Conservation (phyloP, 495 filamentous ascomycete species). For the Daldinia caldariorum region DNA sequence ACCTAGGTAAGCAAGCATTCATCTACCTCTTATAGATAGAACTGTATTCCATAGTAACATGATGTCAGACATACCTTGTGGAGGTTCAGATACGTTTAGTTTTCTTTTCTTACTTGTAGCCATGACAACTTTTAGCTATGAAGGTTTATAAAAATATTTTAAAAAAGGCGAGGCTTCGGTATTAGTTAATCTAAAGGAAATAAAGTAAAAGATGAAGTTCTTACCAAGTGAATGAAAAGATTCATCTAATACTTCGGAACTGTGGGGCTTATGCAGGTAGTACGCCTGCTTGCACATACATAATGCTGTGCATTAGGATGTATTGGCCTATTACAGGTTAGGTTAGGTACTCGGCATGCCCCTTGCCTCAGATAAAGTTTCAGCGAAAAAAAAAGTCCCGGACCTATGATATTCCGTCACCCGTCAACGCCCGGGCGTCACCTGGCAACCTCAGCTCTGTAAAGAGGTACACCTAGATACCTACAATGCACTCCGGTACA, state of each 20-base stretch:
- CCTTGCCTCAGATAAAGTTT: too few species aligned
- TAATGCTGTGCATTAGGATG: background rate
- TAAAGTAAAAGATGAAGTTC: background rate
- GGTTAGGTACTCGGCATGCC: too few species aligned
- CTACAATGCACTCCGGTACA: too few species aligned
- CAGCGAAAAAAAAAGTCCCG: background rate
- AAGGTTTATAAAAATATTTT: slow-evolving; percentile 25
- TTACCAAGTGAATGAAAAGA: background rate
- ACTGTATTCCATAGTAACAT: background rate
- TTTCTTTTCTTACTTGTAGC: slow-evolving; percentile 56
- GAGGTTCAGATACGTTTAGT: slow-evolving; percentile 46
- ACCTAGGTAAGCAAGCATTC: too few species aligned
- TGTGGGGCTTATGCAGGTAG: slow-evolving; percentile 4
- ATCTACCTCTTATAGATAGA: slow-evolving; percentile 1
- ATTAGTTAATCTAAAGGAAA: background rate
- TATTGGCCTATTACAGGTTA: background rate
- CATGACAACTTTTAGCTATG: slow-evolving; percentile 46
- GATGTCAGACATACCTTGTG: slow-evolving; percentile 45
- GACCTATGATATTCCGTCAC: background rate
- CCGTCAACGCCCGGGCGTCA: too few species aligned
- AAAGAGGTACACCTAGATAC: background rate
- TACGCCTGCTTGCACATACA: too few species aligned
- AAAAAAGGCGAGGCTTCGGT: background rate
- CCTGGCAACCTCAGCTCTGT: background rate
- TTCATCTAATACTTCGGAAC: background rate